Evolutionary conservation across 306 rosid genomes (phyloP).

Genomic region (Betula pendula): DNA sequence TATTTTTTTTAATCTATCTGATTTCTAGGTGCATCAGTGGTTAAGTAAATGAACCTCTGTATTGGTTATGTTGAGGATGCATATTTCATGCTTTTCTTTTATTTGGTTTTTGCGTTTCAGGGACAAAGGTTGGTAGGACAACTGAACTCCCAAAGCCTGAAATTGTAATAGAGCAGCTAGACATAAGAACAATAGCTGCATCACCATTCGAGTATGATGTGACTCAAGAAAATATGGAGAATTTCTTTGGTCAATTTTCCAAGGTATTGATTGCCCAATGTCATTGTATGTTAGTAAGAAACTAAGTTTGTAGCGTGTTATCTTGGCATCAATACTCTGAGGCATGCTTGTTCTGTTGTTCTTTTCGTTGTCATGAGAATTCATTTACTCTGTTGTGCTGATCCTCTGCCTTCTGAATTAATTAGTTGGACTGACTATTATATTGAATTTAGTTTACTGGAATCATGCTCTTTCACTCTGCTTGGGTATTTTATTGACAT

Average conservation of each 20-base stretch:
- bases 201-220: slow-evolving; percentile 67
- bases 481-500: background rate
- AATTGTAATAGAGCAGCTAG: slow-evolving; percentile 77
- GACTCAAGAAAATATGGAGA: slow-evolving; percentile 74
- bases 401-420: background rate
- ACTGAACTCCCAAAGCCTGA: slow-evolving; percentile 66
- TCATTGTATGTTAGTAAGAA: slow-evolving; percentile 1
- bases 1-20: background rate
- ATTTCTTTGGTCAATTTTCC: slow-evolving; percentile 54
- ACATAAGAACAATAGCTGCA: slow-evolving; percentile 76
- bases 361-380: background rate
- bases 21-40: background rate
- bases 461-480: background rate
- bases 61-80: slow-evolving; percentile 10
- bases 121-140: slow-evolving; percentile 65
- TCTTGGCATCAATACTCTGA: background rate
- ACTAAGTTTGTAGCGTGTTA: background rate
- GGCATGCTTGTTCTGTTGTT: slow-evolving; percentile 5
- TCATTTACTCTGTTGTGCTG: background rate
- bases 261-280: slow-evolving; percentile 47
- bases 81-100: background rate
- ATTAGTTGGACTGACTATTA: background rate
- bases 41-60: background rate
- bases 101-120: slow-evolving; percentile 35
- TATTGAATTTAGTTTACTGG: background rate